Base-by-base conservation (phyloP, 2,329 filamentous ascomycete genomes). In the Sporothrix globosa region DNA sequence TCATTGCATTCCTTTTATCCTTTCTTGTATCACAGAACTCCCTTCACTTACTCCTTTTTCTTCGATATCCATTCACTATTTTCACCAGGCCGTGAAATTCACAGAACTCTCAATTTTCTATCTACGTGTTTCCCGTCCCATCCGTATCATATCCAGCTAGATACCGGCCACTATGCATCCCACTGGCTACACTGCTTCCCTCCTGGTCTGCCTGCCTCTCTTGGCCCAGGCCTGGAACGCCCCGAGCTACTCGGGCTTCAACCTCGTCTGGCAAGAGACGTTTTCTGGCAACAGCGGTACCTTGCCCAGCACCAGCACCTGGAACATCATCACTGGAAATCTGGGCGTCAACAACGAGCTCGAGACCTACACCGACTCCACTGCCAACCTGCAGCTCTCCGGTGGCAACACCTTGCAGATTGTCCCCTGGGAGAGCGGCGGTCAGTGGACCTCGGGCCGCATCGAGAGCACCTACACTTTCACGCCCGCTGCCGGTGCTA, bases 381-480 rank as follows among this genome's bases (percentile, higher is more conserved):
- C 77, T 69, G 73, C 76, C 71, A 85, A 86, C 77, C 77, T 85
- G 21, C 85, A 87, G 75, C 79, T 84, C 61, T 84, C 82, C 9
- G 84, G 84, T 13, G 84, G 83, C 53, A 73, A 78, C n/a, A 86
- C 84, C 0, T 77, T 87, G 14, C 84, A 86, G 76, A 79, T 87
- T 68, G 81, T 86, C 0, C 85, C 85, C 2, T 27, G n/a, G 39
- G 69, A 80, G 19, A 73, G 74, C 34, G 73, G 73, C 24, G 79
- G 79, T 0, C 73, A 75, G 30, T 87, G 85, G 85, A 85, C 84
- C 0, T 87, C 85, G 0, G 82, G 79, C 65, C 83, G 85, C 9
- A 80, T 87, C 72, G 85, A 87, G 78, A 81, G 81, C 71, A 82
- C 78, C 69, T 81, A 80, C 71, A 79, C 80, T 17, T 81, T 84